Conservation (phyloP, 305 asterid species). For the Plantago rigida region DNA sequence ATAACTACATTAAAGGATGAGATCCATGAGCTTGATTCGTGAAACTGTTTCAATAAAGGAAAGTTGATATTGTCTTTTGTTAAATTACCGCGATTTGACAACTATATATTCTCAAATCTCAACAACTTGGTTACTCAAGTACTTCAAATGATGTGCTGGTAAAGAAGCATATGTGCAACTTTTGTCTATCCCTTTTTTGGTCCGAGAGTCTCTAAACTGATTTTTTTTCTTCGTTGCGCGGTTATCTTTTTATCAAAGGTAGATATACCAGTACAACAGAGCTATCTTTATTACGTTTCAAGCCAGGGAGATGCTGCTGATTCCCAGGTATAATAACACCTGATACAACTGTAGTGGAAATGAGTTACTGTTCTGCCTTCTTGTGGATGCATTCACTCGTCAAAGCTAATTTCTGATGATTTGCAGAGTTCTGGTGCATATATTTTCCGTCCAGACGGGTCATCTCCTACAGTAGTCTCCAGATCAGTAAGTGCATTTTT, state of each 20-base stretch:
- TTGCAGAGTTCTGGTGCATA: conserved; percentile 73
- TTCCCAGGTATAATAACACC: conserved; percentile 36
- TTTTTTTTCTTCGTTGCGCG: neutral
- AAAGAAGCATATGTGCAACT: neutral
- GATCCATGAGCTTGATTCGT: no score
- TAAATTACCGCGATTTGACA: no score
- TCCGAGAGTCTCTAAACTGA: conserved; percentile 5
- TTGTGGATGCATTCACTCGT: conserved; percentile 7
- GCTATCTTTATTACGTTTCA: conserved; percentile 69
- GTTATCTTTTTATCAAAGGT: conserved; percentile 36
- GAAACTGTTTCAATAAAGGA: no score
- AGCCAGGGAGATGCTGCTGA: conserved; percentile 44
- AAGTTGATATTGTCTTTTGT: no score
- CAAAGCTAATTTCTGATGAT: conserved; percentile 5
- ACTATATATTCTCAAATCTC: no score
- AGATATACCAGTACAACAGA: conserved; percentile 67
- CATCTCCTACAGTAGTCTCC: conserved; percentile 49
- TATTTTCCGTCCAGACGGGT: conserved; percentile 65
- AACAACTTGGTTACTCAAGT: no score
- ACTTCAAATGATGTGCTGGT: neutral
- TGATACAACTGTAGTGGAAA: neutral
- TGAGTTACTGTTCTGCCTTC: neutral
- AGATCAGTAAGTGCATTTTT: conserved; percentile 46
- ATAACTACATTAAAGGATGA: no score
- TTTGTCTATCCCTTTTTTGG: neutral